Conservation (phyloP, 1,139 yeast genomes). For the Sporopachydermia cereana region DNA sequence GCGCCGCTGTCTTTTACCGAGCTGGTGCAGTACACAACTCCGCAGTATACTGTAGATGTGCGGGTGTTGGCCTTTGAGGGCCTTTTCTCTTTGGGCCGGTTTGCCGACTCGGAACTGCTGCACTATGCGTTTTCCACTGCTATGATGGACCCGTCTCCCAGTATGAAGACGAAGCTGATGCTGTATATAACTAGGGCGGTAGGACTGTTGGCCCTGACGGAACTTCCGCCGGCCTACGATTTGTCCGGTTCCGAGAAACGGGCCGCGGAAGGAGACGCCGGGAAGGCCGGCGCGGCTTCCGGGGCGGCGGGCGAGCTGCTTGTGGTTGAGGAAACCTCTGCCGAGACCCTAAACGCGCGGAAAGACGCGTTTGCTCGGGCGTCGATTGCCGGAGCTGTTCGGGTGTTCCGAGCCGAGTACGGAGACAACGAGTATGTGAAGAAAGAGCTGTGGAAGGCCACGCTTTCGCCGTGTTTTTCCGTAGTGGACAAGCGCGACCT, state of each 20-base stretch:
- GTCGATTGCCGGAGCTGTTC: slow-evolving; percentile 23
- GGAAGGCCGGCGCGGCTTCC: slow-evolving; percentile 8
- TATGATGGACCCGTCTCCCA: slow-evolving; percentile 43
- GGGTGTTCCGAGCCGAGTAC: slow-evolving; percentile 12
- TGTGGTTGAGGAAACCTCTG: slow-evolving; percentile 38
- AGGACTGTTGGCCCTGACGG: slow-evolving; percentile 5
- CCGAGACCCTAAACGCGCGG: slow-evolving; percentile 33
- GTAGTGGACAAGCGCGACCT: slow-evolving; percentile 50
- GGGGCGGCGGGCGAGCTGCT: slow-evolving; percentile 26
- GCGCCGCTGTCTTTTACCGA: slow-evolving; percentile 41
- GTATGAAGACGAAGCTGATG: slow-evolving; percentile 21
- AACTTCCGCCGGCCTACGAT: background rate
- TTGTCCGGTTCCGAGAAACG: background rate
- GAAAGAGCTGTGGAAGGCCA: slow-evolving; percentile 53
- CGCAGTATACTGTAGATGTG: slow-evolving; percentile 38
- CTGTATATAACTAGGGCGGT: slow-evolving; percentile 7
- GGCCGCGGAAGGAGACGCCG: slow-evolving; percentile 1
- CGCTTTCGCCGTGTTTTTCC: slow-evolving; percentile 49
- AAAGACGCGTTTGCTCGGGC: slow-evolving; percentile 35
- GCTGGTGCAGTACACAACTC: slow-evolving; percentile 37
- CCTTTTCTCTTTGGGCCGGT: slow-evolving; percentile 61
- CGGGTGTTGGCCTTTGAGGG: slow-evolving; percentile 64
- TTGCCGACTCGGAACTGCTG: slow-evolving; percentile 49
- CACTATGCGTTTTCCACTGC: slow-evolving; percentile 50
- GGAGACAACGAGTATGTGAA: slow-evolving; percentile 36